Conservation (phyloP, 371 early-diverging fungal species). For the Lichtheimia corymbifera region DNA sequence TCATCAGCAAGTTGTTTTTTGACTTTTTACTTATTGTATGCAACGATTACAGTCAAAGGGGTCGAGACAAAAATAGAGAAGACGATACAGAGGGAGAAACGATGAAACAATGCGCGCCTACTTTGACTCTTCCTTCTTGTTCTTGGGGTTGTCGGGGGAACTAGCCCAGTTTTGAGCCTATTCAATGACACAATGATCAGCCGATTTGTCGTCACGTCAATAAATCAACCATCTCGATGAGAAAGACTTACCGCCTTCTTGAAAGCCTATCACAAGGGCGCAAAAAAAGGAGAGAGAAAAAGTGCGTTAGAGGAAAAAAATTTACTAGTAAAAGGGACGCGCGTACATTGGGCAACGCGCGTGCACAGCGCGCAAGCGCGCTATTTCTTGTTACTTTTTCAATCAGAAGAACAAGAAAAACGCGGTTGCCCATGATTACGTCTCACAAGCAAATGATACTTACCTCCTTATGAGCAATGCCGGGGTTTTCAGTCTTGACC, state of each 20-base stretch:
- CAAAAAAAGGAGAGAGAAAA: not conserved
- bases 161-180: conserved; percentile 47
- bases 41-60: not conserved
- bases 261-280: conserved; percentile 1
- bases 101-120: not conserved
- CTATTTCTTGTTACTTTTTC: not conserved
- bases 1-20: not conserved
- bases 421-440: too few species aligned
- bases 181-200: conserved; percentile 8
- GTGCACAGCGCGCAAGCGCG: not conserved
- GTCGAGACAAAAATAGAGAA: not conserved
- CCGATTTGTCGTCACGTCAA: not conserved
- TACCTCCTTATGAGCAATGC: conserved; percentile 54
- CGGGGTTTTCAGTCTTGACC: conserved; percentile 59
- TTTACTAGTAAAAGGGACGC: too few species aligned
- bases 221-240: conserved; percentile 8
- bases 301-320: not conserved
- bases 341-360: conserved; percentile 1
- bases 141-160: conserved; percentile 50
- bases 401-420: not conserved
- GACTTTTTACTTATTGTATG: conserved; percentile 1
- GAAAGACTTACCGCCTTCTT: conserved; percentile 35
- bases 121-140: conserved; percentile 31
- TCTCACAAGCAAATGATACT: not conserved
- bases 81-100: not conserved